These are phyloP conservation scores for Penicillium canescens DNA, from an alignment of 495 filamentous ascomycete genomes.

Conservation along the genomic window DNA sequence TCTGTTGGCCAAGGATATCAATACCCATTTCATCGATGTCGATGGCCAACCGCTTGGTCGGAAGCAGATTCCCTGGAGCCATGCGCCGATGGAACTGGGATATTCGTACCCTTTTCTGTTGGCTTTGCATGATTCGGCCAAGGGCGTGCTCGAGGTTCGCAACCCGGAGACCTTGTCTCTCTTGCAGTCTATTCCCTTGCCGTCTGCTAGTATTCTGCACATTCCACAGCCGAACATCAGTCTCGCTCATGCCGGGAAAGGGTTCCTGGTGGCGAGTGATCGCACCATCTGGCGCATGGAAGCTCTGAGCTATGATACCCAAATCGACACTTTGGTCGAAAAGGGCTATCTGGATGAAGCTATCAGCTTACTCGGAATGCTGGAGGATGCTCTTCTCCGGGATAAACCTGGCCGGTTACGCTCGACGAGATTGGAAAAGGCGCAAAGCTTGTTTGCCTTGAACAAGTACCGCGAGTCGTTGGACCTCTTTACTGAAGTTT, in stretches of 20 bases:
- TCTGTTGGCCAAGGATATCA: conserved; percentile 91
- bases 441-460: conserved; percentile 76
- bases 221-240: conserved; percentile 94
- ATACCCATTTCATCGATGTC: conserved; percentile 85
- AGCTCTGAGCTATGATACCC: conserved; percentile 87
- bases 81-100: conserved; percentile 84
- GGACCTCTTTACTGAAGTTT: conserved; percentile 85
- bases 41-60: conserved; percentile 81
- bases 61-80: conserved; percentile 86
- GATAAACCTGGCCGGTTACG: conserved; percentile 80
- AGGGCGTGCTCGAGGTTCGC: conserved; percentile 84
- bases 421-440: conserved; percentile 86
- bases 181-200: conserved; percentile 79
- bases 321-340: conserved; percentile 81
- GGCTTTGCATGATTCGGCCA: conserved; percentile 77
- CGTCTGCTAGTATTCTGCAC: conserved; percentile 78
- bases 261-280: conserved; percentile 87
- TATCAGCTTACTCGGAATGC: conserved; percentile 80
- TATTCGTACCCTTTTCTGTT: conserved; percentile 96
- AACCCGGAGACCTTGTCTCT: conserved; percentile 90
- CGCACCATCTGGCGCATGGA: conserved; percentile 94
- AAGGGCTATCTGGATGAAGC: conserved; percentile 85
- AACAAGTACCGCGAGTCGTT: conserved; percentile 86
- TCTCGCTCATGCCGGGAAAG: conserved; percentile 90
- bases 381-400: conserved; percentile 87